Conservation (phyloP, 1,139 yeast genomes). For the Blastobotrys indianensis region DNA sequence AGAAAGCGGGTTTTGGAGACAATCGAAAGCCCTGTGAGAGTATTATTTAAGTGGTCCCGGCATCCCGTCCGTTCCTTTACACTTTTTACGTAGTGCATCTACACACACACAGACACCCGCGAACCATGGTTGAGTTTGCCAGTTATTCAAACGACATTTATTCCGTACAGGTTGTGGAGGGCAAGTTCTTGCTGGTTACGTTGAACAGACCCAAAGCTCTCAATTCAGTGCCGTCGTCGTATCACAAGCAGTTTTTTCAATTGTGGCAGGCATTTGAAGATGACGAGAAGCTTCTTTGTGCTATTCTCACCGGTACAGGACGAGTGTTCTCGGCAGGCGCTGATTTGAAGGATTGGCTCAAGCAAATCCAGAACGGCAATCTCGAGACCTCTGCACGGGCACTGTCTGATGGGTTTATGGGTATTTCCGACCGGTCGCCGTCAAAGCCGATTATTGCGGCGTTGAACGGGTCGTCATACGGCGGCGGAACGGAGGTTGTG, state of each 20-base stretch:
- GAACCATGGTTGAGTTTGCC: slow-evolving; percentile 4
- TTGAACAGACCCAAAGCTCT: slow-evolving; percentile 22
- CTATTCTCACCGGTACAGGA: slow-evolving; percentile 31
- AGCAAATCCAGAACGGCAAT: slow-evolving; percentile 4
- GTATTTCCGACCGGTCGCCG: slow-evolving; percentile 28
- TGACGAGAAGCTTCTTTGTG: slow-evolving; percentile 24
- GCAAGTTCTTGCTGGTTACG: slow-evolving; percentile 23
- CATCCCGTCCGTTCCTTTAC: too few relatives aligned
- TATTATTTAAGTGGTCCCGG: too few relatives aligned
- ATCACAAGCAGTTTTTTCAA: slow-evolving; percentile 18
- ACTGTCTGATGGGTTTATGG: slow-evolving; percentile 26
- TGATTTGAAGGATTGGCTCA: slow-evolving; percentile 27
- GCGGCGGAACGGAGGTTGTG: slow-evolving; percentile 33
- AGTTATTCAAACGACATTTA: slow-evolving; percentile 17
- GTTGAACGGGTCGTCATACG: slow-evolving; percentile 30
- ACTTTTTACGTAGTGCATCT: too few relatives aligned
- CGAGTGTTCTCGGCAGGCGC: slow-evolving; percentile 32
- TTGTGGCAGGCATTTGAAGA: slow-evolving; percentile 30
- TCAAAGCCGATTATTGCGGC: slow-evolving; percentile 32
- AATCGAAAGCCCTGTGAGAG: too few relatives aligned
- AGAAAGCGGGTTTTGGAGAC: too few relatives aligned
- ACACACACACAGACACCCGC: background rate
- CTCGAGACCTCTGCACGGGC: background rate
- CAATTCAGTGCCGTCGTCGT: slow-evolving; percentile 23
- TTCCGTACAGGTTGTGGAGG: slow-evolving; percentile 18